Conservation (phyloP, 495 filamentous ascomycete genomes). For the Podospora pseudopauciseta region DNA sequence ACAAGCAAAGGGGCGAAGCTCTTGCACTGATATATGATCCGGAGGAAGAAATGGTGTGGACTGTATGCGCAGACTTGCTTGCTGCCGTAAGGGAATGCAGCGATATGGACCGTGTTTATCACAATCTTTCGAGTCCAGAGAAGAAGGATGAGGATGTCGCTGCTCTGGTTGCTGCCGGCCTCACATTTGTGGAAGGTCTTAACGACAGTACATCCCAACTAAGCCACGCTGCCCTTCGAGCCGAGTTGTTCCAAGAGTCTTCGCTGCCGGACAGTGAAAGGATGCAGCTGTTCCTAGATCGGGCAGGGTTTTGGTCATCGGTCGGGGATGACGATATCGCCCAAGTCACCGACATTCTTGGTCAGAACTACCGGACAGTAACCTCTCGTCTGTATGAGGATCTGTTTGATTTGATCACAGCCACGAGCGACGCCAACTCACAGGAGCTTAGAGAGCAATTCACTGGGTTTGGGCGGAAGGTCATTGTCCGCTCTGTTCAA, state of each 20-base stretch:
- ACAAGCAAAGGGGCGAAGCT: slow-evolving; percentile 76
- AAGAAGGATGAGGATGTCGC: slow-evolving; percentile 37
- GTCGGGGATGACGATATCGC: slow-evolving; percentile 66
- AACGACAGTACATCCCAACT: slow-evolving; percentile 58
- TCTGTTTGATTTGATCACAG: slow-evolving; percentile 39
- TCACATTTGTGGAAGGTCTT: slow-evolving; percentile 58
- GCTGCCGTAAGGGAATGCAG: slow-evolving; percentile 76
- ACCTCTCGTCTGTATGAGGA: slow-evolving; percentile 53
- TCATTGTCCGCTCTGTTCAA: slow-evolving; percentile 69
- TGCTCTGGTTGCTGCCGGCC: slow-evolving; percentile 55
- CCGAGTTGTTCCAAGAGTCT: slow-evolving; percentile 67
- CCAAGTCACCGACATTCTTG: slow-evolving; percentile 53
- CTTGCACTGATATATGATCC: slow-evolving; percentile 71
- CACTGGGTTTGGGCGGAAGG: slow-evolving; percentile 68
- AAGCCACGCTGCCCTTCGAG: slow-evolving; percentile 56
- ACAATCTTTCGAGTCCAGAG: slow-evolving; percentile 48
- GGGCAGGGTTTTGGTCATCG: slow-evolving; percentile 65
- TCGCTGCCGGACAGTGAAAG: slow-evolving; percentile 62
- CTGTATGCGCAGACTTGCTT: slow-evolving; percentile 73
- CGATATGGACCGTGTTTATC: slow-evolving; percentile 63
- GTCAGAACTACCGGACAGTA: slow-evolving; percentile 51
- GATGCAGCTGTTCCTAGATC: slow-evolving; percentile 67
- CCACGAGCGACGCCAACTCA: slow-evolving; percentile 39
- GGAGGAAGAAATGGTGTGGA: slow-evolving; percentile 69
- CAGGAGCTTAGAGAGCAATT: slow-evolving; percentile 41